These are phyloP conservation scores for Dipteronia dyeriana DNA, from an alignment of 345 rosid species.

Conservation along the genomic window DNA sequence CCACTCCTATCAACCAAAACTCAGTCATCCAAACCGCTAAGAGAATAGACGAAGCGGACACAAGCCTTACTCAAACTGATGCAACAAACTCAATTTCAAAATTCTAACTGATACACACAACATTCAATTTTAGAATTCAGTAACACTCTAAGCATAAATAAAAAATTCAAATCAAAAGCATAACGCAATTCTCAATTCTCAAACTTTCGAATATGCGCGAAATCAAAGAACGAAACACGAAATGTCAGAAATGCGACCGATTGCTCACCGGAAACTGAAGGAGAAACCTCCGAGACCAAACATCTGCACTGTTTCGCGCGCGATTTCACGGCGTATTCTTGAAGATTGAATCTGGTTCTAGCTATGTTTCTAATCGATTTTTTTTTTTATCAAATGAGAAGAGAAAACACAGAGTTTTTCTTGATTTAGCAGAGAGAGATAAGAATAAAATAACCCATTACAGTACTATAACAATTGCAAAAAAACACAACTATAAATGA, in stretches of 20 bases:
- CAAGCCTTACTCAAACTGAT: neutral
- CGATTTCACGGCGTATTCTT: neutral
- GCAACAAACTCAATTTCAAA: neutral
- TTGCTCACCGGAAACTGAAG: neutral
- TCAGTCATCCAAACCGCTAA: neutral
- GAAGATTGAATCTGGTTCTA: neutral
- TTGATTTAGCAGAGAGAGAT: neutral
- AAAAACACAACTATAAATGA: too few species aligned
- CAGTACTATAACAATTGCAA: too few species aligned
- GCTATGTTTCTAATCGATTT: neutral
- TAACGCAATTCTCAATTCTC: neutral
- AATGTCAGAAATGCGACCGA: neutral
- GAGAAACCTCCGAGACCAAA: neutral
- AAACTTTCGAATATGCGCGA: neutral
- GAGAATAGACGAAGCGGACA: neutral
- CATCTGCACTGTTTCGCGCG: neutral
- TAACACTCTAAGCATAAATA: neutral
- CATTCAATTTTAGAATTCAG: neutral
- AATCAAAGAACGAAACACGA: conserved; percentile 3
- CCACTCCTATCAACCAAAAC: neutral
- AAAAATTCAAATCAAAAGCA: neutral
- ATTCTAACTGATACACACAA: neutral
- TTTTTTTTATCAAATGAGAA: neutral
- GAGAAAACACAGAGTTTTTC: neutral
- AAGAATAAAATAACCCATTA: neutral